Percentiles rank a stretch among this genome's conserved stretches.
Evolutionary conservation across 2,329 filamentous ascomycete species (phyloP).

Genomic region (Nemania sp.): DNA sequence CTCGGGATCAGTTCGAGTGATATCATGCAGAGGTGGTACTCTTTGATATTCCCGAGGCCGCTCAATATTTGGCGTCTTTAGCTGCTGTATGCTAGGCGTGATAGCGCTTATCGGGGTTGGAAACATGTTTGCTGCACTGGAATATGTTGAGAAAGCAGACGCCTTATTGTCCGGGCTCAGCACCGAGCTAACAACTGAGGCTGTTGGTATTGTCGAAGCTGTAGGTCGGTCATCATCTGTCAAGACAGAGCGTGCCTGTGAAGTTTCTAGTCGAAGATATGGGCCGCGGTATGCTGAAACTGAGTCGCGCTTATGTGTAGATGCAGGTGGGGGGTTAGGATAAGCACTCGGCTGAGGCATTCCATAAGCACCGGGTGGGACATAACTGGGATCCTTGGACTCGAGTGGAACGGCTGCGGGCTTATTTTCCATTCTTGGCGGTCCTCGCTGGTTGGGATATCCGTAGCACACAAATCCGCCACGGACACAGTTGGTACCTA

Average conservation of each 20-base stretch:
- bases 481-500: slow-evolving; percentile 89
- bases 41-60: slow-evolving; percentile 69
- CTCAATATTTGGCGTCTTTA: slow-evolving; percentile 51
- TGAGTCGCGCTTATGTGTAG: slow-evolving; percentile 64
- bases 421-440: slow-evolving; percentile 81
- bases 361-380: slow-evolving; percentile 71
- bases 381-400: slow-evolving; percentile 79
- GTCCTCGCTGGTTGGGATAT: slow-evolving; percentile 85
- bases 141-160: slow-evolving; percentile 66
- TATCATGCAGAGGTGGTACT: slow-evolving; percentile 70
- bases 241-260: slow-evolving; percentile 66
- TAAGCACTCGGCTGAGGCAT: slow-evolving; percentile 62
- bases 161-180: slow-evolving; percentile 68
- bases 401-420: slow-evolving; percentile 79
- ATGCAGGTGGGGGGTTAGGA: slow-evolving; percentile 49
- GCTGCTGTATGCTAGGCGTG: slow-evolving; percentile 49
- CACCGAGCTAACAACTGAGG: slow-evolving; percentile 62
- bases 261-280: slow-evolving; percentile 71
- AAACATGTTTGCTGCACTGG: slow-evolving; percentile 65
- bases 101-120: slow-evolving; percentile 73
- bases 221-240: slow-evolving; percentile 70
- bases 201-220: slow-evolving; percentile 70
- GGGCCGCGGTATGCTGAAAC: slow-evolving; percentile 71
- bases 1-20: slow-evolving; percentile 62
- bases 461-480: slow-evolving; percentile 93